Base-by-base conservation (phyloP, 176 grass and related monocot species). In the Carex cristatella region DNA sequence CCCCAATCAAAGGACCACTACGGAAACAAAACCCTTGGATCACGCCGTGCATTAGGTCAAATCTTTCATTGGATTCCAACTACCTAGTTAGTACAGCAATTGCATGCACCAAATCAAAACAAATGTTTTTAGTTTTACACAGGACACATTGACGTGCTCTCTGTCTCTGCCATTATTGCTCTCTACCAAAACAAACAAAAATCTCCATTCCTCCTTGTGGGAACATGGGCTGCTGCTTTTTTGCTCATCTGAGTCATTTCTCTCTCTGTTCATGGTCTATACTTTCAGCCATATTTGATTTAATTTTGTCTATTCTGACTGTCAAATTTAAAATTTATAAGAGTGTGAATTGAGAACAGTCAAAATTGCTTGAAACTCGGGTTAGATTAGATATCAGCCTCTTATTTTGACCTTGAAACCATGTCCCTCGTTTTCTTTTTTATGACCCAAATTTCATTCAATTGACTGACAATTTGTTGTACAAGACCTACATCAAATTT, bases 21-120 rank as follows among this genome's bases (percentile, higher is more conserved):
- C 38, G 38, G 53, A 23, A 83, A 55, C 8, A 4, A 16, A 55
- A 83, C 61, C 62, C 62, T 69, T 66, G 32, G 42, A 69, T 69
- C 62, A 68, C 81, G 81, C 61, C 61, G 62, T 44, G 81, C n/a
- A 51, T 66, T 83, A 66, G 61, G 61, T 83, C 10, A 65, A 83
- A 68, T 83, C 40, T 53, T 81, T 38, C 81, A 16, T 83, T 83
- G 81, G 81, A 83, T 83, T 71, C 81, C 81, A 83, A 83, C 62
- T 69, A 83, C 62, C 80, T 66, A 80, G 77, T 80, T 40, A 81
- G 10, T 58, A 79, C 7, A 58, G 6, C 49, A 31, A 1, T 59
- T 59, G 60, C 23, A 55, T 59, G 60, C 23, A 55, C 81, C 61
- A 63, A 83, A 69, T 83, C 62, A 69, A 68, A 68, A 53, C 81